These are phyloP conservation scores for Penicillium macrosclerotiorum DNA, from an alignment of 495 filamentous ascomycete species.

Conservation along the genomic window DNA sequence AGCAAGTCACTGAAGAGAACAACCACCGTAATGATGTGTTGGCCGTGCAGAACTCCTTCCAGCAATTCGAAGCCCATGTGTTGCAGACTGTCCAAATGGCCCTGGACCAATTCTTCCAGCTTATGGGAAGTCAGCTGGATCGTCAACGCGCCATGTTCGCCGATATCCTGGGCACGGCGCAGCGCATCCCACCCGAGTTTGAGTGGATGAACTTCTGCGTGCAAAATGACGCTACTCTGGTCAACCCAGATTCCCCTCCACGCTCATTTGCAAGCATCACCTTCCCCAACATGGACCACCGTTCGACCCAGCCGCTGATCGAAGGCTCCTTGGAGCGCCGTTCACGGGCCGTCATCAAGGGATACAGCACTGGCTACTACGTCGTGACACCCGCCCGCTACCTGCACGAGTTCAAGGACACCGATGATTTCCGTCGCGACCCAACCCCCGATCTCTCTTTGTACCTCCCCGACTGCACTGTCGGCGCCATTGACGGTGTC, in stretches of 20 bases:
- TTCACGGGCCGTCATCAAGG: slow-evolving; percentile 71
- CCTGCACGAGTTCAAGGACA: slow-evolving; percentile 94
- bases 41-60: slow-evolving; percentile 82
- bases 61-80: slow-evolving; percentile 83
- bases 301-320: slow-evolving; percentile 74
- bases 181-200: slow-evolving; percentile 82
- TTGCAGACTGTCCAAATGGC: slow-evolving; percentile 78
- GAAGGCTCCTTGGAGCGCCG: slow-evolving; percentile 87
- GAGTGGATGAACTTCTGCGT: slow-evolving; percentile 84
- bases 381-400: slow-evolving; percentile 83
- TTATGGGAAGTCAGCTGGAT: slow-evolving; percentile 76
- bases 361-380: slow-evolving; percentile 80
- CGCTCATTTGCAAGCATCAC: slow-evolving; percentile 67
- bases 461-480: slow-evolving; percentile 85
- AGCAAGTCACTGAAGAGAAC: slow-evolving; percentile 93
- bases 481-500: slow-evolving; percentile 69
- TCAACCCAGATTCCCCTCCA: slow-evolving; percentile 72
- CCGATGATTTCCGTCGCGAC: slow-evolving; percentile 78
- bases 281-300: slow-evolving; percentile 88
- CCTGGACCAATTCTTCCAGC: slow-evolving; percentile 74
- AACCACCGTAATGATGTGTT: slow-evolving; percentile 88
- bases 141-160: slow-evolving; percentile 73
- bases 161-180: slow-evolving; percentile 75
- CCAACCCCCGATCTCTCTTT: slow-evolving; percentile 82
- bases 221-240: slow-evolving; percentile 67